Conservation (phyloP, 2,329 filamentous ascomycete genomes). For the Chaetomiaceae sp. region DNA sequence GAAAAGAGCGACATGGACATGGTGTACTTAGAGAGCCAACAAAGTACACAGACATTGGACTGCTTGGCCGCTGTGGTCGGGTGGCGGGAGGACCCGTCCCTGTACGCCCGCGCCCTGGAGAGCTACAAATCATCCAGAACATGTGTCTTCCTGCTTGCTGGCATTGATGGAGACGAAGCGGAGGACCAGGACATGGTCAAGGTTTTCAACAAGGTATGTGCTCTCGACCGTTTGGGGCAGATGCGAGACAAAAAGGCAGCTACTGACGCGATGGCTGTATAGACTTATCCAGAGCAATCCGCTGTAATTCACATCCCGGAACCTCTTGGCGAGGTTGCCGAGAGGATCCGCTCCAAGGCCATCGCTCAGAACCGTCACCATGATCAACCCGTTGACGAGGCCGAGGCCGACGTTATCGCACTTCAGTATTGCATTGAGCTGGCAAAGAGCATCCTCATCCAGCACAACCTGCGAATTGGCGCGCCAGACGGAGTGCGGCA, state of each 20-base stretch:
- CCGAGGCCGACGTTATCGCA: slow-evolving; percentile 8
- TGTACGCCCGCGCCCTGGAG: slow-evolving; percentile 14
- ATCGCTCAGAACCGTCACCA: slow-evolving; percentile 6
- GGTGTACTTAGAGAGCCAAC: slow-evolving; percentile 8
- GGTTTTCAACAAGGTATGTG: slow-evolving; percentile 9
- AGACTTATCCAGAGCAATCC: slow-evolving; percentile 13
- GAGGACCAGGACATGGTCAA: slow-evolving; percentile 18
- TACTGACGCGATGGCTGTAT: background rate
- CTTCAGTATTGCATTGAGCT: slow-evolving; percentile 16
- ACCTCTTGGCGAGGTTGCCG: slow-evolving; percentile 13
- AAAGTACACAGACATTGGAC: background rate
- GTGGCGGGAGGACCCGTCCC: slow-evolving; percentile 14
- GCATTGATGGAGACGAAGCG: slow-evolving; percentile 17
- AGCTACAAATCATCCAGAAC: slow-evolving; percentile 15
- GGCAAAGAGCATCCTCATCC: slow-evolving; percentile 5
- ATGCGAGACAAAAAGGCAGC: background rate
- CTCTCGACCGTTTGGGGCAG: too few species aligned
- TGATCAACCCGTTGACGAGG: background rate
- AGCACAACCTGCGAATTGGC: slow-evolving; percentile 13
- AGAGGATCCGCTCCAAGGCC: slow-evolving; percentile 12
- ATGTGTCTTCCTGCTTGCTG: slow-evolving; percentile 13
- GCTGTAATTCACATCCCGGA: slow-evolving; percentile 16
- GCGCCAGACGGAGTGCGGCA: slow-evolving; percentile 8
- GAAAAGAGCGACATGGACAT: background rate
- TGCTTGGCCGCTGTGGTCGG: slow-evolving; percentile 17